Base-by-base conservation (phyloP, 2,329 filamentous ascomycete species). In the Diaporthe destruens region DNA sequence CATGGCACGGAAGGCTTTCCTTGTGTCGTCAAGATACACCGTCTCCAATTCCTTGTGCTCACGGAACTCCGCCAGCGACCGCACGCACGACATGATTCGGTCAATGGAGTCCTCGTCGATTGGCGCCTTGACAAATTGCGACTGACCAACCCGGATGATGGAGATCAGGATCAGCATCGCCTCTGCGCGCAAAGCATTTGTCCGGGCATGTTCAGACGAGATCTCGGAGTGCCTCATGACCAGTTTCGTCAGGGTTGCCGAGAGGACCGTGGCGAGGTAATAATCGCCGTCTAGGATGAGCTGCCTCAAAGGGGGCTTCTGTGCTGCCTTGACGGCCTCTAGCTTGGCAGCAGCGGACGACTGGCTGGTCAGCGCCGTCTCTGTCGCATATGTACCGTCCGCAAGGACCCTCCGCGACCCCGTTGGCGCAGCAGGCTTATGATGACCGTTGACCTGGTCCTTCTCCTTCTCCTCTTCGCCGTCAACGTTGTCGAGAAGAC, bases 111-210 rank as follows among this genome's bases (percentile, higher is more conserved):
- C 96, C 81, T 99, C 96, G 75, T 99, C 96, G 76, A 99, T 98
- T 2, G 95, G 94, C 1, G 94, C 93, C 86, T 98, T 98, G 80
- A 97, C 96, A 77, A 99, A 99, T 76, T 98, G 94, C n/a, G 96
- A 98, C 84, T 99, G 96, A 53, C 96, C 96, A 74, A 98, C 96
- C 65, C 96, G 95, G 76, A 99, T 94, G 77, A 99, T 97, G 6
- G 96, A 98, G 78, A 99, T 98, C 95, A 98, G 98, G 81, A 99
- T 98, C 69, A 99, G 89, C 96, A 99, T 99, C 56, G 96, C 96
- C 83, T 99, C 96, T 4, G 96, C 96, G 65, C 94, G 93, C 34
- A 99, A 89, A 39, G 96, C 95, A 78, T 99, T 99, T 39, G 96
- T 98, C 51, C 96, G 92, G 55, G 94, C 93, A 55, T 88, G 84